phyloP scores from a whole-genome alignment of 306 rosid genomes.

The Dryas octopetala region DNA sequence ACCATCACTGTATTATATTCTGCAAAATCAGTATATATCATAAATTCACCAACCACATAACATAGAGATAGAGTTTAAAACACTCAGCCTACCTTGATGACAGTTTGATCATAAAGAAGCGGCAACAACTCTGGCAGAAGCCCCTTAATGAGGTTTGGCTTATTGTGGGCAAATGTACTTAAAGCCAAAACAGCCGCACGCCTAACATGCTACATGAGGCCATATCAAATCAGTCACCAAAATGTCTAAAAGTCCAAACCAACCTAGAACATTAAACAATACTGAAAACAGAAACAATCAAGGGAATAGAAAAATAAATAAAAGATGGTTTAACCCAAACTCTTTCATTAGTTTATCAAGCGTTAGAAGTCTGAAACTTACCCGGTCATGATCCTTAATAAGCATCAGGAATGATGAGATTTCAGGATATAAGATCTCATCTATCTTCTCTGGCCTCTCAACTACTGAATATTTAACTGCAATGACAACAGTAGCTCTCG shows the following conservation, averaged over 20 bases:
- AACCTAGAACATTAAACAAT: conserved; percentile 13
- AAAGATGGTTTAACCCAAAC: neutral
- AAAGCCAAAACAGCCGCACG: conserved; percentile 99
- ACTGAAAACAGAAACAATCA: conserved; percentile 5
- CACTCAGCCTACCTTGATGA: conserved; percentile 66
- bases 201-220: conserved; percentile 80
- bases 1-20: neutral
- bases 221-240: conserved; percentile 31
- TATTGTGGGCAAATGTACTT: conserved; percentile 97
- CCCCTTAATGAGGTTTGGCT: conserved; percentile 91
- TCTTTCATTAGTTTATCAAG: neutral
- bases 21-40: neutral
- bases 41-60: neutral
- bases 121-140: conserved; percentile 95
- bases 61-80: conserved; percentile 7
- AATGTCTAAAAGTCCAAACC: conserved; percentile 29
- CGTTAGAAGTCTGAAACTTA: conserved; percentile 33
- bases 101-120: conserved; percentile 96
- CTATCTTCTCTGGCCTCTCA: conserved; percentile 97
- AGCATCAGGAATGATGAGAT: conserved; percentile 95
- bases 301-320: neutral
- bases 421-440: conserved; percentile 89
- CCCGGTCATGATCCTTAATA: conserved; percentile 92
- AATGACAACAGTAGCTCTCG: conserved; percentile 96
- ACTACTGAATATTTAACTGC: conserved; percentile 98